Conservation (phyloP, 2,329 filamentous ascomycete species). For the Phyllosticta citribraziliensis region DNA sequence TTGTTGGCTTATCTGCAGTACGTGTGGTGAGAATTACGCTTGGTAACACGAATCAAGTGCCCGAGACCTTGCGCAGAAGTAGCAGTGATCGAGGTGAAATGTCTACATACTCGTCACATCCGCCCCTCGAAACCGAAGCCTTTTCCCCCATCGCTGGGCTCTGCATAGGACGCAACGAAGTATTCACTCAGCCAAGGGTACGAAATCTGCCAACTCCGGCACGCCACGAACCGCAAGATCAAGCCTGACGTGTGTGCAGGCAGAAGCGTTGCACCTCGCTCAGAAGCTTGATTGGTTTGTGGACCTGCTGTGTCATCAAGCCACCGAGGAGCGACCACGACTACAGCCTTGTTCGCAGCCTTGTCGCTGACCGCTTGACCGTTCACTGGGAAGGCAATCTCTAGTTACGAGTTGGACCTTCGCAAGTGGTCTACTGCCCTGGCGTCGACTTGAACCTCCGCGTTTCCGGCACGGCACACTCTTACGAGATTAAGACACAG, state of each 20-base stretch:
- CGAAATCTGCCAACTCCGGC: background rate
- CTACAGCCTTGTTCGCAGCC: background rate
- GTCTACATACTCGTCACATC: too few relatives aligned
- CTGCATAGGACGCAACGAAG: background rate
- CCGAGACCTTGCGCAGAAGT: too few relatives aligned
- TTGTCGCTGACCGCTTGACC: background rate
- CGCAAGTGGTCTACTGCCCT: background rate
- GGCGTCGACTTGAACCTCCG: background rate
- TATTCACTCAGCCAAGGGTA: background rate
- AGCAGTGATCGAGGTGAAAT: too few relatives aligned
- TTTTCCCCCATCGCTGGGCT: too few relatives aligned
- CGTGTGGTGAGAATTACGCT: too few relatives aligned
- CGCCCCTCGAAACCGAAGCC: too few relatives aligned
- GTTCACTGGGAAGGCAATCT: background rate
- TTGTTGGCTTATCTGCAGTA: background rate
- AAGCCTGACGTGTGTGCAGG: background rate
- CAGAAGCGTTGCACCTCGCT: background rate
- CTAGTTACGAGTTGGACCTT: background rate
- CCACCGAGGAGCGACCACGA: background rate
- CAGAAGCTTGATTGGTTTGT: background rate
- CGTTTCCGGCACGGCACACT: background rate
- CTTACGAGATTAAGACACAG: background rate
- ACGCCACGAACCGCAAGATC: background rate
- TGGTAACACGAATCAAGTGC: too few relatives aligned
- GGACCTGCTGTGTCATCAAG: background rate